These are phyloP conservation scores for Quercus dentata DNA, from an alignment of 306 rosid species.

Conservation along the genomic window DNA sequence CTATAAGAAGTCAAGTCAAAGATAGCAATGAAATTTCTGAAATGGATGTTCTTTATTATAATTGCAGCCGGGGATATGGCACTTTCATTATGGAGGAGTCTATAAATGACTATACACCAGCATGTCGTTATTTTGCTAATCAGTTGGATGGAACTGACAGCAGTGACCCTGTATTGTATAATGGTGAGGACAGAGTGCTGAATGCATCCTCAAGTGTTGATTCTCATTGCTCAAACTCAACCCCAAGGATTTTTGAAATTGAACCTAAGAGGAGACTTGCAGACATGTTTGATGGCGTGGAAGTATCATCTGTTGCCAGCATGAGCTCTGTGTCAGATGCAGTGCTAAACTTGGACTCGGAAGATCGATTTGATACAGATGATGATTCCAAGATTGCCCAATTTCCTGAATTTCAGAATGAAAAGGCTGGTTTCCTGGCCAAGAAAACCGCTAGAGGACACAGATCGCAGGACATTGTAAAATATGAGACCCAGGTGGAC, in stretches of 20 bases:
- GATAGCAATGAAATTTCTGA: conserved; percentile 17
- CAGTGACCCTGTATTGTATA: conserved; percentile 2
- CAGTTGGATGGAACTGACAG: neutral
- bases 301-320: conserved; percentile 20
- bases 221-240: conserved; percentile 41
- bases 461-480: conserved; percentile 20
- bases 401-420: conserved; percentile 10
- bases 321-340: conserved; percentile 26
- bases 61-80: neutral
- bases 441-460: conserved; percentile 18
- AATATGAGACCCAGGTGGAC: conserved; percentile 10
- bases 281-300: conserved; percentile 19
- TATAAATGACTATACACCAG: conserved; percentile 26
- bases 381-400: conserved; percentile 7
- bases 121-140: neutral
- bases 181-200: conserved; percentile 15
- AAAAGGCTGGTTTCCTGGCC: conserved; percentile 12
- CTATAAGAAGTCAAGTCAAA: conserved; percentile 18
- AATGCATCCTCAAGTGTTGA: conserved; percentile 33
- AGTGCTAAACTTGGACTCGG: conserved; percentile 26
- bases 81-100: conserved; percentile 9
- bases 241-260: conserved; percentile 28
- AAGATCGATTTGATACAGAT: conserved; percentile 26
- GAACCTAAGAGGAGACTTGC: neutral
- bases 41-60: conserved; percentile 16